These are phyloP conservation scores for Discostella stelligeroides DNA, from an alignment of 108 stramenopile species.

Conservation along the genomic window DNA sequence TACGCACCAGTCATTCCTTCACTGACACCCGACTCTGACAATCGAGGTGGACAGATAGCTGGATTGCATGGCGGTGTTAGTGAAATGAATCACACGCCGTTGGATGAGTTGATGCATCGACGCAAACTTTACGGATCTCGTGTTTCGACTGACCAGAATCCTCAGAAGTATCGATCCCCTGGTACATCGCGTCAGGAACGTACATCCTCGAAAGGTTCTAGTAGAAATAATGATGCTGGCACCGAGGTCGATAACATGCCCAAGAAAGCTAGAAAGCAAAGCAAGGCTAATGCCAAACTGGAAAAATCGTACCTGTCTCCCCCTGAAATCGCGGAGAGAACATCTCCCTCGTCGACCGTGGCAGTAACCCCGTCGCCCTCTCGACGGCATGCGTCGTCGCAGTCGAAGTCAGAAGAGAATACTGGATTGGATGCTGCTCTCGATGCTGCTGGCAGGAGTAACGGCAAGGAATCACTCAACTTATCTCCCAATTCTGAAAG, in stretches of 20 bases:
- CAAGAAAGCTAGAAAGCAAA: constrained; percentile 2
- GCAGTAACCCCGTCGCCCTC: constrained; percentile 39
- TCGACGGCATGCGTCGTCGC: constrained; percentile 1
- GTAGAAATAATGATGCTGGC: not conserved
- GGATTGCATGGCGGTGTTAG: constrained; percentile 6
- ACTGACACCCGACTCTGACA: constrained; percentile 24
- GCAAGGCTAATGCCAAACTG: not conserved
- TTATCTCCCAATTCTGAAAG: constrained; percentile 5
- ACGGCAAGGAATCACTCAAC: not conserved
- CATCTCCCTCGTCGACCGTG: constrained; percentile 7
- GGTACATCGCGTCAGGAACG: constrained; percentile 8
- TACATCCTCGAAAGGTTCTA: too few species aligned
- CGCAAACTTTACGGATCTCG: constrained; percentile 26
- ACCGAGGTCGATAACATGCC: not conserved
- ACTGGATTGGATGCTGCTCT: constrained; percentile 3
- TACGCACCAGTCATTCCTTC: constrained; percentile 21
- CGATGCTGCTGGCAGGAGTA: not conserved
- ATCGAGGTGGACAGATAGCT: not conserved
- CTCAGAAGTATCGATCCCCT: not conserved
- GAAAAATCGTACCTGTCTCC: constrained; percentile 22
- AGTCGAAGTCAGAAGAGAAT: constrained; percentile 5
- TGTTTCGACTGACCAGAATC: not conserved
- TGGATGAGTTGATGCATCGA: constrained; percentile 42
- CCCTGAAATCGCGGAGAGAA: not conserved
- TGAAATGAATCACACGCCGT: constrained; percentile 7